These are phyloP conservation scores for Cercis canadensis DNA, from an alignment of 306 rosid species.

Conservation along the genomic window DNA sequence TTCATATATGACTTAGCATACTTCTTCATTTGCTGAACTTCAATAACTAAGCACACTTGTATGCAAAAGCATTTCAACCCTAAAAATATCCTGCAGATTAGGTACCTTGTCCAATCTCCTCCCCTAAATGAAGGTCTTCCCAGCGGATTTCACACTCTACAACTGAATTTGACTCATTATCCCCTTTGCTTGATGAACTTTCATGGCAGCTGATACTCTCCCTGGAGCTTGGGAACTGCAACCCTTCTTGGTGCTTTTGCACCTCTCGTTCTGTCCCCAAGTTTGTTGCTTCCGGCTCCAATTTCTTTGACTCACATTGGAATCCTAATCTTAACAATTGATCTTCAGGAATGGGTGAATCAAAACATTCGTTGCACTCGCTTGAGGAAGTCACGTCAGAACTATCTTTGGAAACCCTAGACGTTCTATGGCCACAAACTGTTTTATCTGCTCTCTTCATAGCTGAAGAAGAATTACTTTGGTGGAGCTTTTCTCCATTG, in stretches of 20 bases:
- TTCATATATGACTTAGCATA: not conserved
- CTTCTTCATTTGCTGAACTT: slow-evolving; percentile 13
- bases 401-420: slow-evolving; percentile 33
- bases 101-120: slow-evolving; percentile 80
- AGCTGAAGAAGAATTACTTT: slow-evolving; percentile 20
- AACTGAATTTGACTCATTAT: slow-evolving; percentile 49
- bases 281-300: slow-evolving; percentile 47
- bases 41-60: slow-evolving; percentile 13
- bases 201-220: slow-evolving; percentile 39
- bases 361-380: slow-evolving; percentile 43
- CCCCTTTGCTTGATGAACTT: slow-evolving; percentile 62
- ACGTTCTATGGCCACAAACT: slow-evolving; percentile 26
- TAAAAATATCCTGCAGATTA: slow-evolving; percentile 15
- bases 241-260: slow-evolving; percentile 50
- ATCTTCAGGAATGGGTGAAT: slow-evolving; percentile 36
- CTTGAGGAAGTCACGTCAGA: slow-evolving; percentile 42
- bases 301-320: slow-evolving; percentile 33
- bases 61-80: slow-evolving; percentile 23
- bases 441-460: slow-evolving; percentile 34
- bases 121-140: slow-evolving; percentile 69
- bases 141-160: slow-evolving; percentile 61
- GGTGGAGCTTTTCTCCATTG: slow-evolving; percentile 32
- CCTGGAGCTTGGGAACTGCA: slow-evolving; percentile 40
- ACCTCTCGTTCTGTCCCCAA: slow-evolving; percentile 45
- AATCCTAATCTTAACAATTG: slow-evolving; percentile 32